These are phyloP conservation scores for Ceratocystis ficicola DNA, from an alignment of 2,329 filamentous ascomycete species.

Conservation along the genomic window DNA sequence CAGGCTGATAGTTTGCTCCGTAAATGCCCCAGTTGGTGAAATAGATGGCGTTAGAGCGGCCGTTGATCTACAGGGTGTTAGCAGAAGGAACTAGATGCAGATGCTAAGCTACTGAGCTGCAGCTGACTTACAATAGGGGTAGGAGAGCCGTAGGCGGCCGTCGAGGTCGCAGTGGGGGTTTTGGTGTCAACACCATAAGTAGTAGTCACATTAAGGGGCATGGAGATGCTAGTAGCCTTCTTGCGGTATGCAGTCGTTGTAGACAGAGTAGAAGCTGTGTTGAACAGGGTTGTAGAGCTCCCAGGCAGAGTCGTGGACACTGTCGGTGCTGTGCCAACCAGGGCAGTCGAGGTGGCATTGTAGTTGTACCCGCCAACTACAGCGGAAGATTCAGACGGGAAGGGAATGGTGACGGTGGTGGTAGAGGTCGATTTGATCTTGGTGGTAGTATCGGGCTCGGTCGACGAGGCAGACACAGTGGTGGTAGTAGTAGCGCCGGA, in stretches of 20 bases:
- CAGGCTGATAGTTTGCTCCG: conserved; percentile 56
- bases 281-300: background rate
- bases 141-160: background rate
- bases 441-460: conserved; percentile 15
- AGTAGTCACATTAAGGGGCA: background rate
- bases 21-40: conserved; percentile 55
- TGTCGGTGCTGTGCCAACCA: background rate
- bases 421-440: conserved; percentile 1
- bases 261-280: background rate
- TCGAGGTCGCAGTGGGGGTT: background rate
- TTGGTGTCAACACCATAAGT: background rate
- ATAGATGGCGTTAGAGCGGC: conserved; percentile 36
- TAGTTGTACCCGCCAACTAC: background rate
- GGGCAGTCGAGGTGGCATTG: background rate
- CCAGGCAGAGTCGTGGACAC: background rate
- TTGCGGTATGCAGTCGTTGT: background rate
- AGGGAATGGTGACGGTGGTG: conserved; percentile 14
- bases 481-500: background rate
- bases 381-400: background rate
- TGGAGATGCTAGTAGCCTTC: background rate
- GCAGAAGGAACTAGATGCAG: background rate
- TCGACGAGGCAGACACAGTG: background rate
- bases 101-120: background rate
- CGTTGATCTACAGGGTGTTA: background rate
- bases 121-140: background rate